These are phyloP conservation scores for Microdochium bolleyi DNA, from an alignment of 2,329 filamentous ascomycete species.

Conservation along the genomic window DNA sequence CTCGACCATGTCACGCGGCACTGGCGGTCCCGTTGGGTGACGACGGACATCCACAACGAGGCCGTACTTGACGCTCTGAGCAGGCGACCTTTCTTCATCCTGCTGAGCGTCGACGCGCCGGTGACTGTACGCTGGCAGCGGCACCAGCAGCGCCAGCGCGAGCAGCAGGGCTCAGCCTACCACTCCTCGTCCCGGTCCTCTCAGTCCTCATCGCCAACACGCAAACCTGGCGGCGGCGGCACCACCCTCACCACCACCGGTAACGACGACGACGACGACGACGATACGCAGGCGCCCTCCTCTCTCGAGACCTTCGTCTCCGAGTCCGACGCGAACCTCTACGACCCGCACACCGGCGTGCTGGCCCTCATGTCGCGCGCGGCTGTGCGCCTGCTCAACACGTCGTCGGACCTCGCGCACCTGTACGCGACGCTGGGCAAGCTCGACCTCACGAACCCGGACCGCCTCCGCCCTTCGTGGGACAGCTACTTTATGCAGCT, in stretches of 20 bases:
- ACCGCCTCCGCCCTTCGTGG: constrained; percentile 82
- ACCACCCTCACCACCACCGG: not conserved
- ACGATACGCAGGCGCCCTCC: constrained; percentile 7
- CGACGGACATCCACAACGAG: constrained; percentile 72
- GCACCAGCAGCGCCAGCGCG: constrained; percentile 39
- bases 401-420: constrained; percentile 57
- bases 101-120: constrained; percentile 87
- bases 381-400: constrained; percentile 80
- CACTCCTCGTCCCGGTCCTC: not conserved
- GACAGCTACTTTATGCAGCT: constrained; percentile 98
- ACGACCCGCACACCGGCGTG: constrained; percentile 55
- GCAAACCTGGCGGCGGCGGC: constrained; percentile 7
- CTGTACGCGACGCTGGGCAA: constrained; percentile 65
- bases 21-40: constrained; percentile 82
- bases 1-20: constrained; percentile 78
- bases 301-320: constrained; percentile 48
- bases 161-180: not conserved
- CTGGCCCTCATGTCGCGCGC: constrained; percentile 74
- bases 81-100: constrained; percentile 82
- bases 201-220: not conserved
- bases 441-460: constrained; percentile 69
- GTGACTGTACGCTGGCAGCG: constrained; percentile 77
- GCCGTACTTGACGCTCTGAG: constrained; percentile 65
- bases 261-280: constrained; percentile 4
- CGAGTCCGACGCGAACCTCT: constrained; percentile 67